A percentile compares a stretch with the other conserved stretches of the same genome.
These are phyloP conservation scores for Fusarium multiceps DNA, from an alignment of 2,329 filamentous ascomycete species.

Conservation along the genomic window DNA sequence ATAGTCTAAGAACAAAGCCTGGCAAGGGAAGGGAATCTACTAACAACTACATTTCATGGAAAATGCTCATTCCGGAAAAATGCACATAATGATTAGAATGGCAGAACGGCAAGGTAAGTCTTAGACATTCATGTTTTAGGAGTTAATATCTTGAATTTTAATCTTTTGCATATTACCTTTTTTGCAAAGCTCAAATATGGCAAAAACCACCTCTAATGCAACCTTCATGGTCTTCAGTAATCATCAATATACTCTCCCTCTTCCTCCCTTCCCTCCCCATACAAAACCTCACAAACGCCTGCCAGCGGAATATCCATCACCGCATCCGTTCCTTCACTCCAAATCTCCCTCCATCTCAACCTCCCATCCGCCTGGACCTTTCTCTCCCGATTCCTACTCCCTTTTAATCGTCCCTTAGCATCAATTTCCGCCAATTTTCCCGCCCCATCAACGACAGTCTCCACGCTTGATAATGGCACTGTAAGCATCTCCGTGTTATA, in stretches of 20 bases:
- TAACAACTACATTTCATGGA: neutral
- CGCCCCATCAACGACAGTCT: conserved; percentile 92
- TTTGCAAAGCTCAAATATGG: neutral
- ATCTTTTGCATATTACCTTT: conserved; percentile 7
- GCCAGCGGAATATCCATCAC: conserved; percentile 97
- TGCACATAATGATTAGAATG: neutral
- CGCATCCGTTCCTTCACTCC: conserved; percentile 94
- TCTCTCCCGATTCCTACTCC: conserved; percentile 52
- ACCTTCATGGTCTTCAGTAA: neutral
- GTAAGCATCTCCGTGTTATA: conserved; percentile 95
- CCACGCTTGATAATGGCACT: conserved; percentile 79
- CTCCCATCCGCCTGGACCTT: conserved; percentile 52
- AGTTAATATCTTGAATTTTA: neutral
- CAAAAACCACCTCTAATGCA: neutral
- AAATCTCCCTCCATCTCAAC: conserved; percentile 81
- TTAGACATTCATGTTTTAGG: neutral
- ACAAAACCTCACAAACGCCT: conserved; percentile 93
- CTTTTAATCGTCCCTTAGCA: conserved; percentile 67
- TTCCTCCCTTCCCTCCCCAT: conserved; percentile 68
- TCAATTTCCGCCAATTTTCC: conserved; percentile 88
- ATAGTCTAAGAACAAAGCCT: neutral
- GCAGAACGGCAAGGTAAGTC: neutral
- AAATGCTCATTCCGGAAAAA: conserved; percentile 14
- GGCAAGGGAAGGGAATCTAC: conserved; percentile 7
- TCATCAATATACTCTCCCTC: conserved; percentile 36